These are phyloP conservation scores for Xylaria cubensis DNA, from an alignment of 495 filamentous ascomycete genomes.

Conservation along the genomic window DNA sequence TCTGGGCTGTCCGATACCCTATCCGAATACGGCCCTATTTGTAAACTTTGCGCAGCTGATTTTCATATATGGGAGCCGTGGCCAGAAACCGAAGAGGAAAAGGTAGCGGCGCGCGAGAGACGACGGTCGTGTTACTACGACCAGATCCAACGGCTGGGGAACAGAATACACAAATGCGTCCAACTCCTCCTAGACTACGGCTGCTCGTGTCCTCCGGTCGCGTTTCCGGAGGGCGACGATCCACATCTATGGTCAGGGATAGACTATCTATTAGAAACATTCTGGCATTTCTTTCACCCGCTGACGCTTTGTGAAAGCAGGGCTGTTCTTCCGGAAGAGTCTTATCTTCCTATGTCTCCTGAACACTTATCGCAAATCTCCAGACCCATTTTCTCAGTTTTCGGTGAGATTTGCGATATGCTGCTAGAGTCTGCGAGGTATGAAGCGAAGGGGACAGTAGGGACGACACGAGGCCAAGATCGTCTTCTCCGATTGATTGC, in stretches of 20 bases:
- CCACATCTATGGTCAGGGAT: neutral
- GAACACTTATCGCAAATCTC: neutral
- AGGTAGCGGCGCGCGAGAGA: neutral
- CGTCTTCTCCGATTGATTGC: neutral
- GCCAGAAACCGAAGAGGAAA: conserved; percentile 8
- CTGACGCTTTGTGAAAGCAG: neutral
- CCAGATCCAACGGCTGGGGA: neutral
- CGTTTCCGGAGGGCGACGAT: neutral
- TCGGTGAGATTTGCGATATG: conserved; percentile 17
- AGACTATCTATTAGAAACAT: conserved; percentile 4
- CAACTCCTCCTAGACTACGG: conserved; percentile 10
- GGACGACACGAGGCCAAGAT: neutral
- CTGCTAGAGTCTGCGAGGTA: conserved; percentile 4
- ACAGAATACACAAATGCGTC: neutral
- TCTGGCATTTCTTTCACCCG: conserved; percentile 17
- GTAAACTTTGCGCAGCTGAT: neutral
- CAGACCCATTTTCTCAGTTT: neutral
- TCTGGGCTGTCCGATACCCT: neutral
- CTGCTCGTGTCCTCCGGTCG: neutral
- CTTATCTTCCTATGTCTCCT: neutral
- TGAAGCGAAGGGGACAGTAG: neutral
- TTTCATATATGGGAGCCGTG: conserved; percentile 6
- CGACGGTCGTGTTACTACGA: conserved; percentile 13
- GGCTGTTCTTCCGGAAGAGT: neutral
- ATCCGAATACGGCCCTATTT: neutral